Conservation (phyloP, 352 stramenopile species). For the Pythium volutum region DNA sequence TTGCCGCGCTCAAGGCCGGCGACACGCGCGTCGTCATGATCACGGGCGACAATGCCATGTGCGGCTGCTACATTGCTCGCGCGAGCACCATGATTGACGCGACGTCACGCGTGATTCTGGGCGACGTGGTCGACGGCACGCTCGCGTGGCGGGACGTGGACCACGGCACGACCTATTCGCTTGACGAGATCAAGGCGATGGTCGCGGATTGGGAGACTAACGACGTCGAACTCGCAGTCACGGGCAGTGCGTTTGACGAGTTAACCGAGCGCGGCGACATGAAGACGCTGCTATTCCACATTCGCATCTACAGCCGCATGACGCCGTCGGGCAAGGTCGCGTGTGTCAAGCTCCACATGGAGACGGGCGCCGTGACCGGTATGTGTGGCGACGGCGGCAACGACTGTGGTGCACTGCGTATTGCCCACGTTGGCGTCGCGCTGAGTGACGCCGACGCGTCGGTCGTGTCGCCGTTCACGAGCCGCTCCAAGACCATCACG, state of each 20-base stretch:
- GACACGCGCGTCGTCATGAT: constrained; percentile 85
- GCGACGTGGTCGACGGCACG: constrained; percentile 48
- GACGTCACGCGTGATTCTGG: constrained; percentile 49
- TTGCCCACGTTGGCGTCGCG: constrained; percentile 88
- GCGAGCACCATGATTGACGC: constrained; percentile 58
- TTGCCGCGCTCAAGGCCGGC: constrained; percentile 74
- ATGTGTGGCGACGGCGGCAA: constrained; percentile 90
- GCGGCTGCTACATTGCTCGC: constrained; percentile 70
- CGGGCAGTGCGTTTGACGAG: constrained; percentile 68
- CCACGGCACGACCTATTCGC: background rate
- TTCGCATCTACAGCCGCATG: constrained; percentile 83
- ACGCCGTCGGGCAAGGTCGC: constrained; percentile 67
- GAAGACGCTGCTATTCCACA: constrained; percentile 52
- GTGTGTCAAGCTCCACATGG: constrained; percentile 55
- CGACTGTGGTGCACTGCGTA: constrained; percentile 89
- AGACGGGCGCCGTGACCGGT: constrained; percentile 55
- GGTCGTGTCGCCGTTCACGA: constrained; percentile 85
- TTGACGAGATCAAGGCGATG: background rate
- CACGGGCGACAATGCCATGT: constrained; percentile 86
- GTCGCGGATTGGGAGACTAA: background rate
- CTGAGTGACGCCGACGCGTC: constrained; percentile 88
- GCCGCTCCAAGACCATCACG: constrained; percentile 64
- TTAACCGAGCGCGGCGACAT: constrained; percentile 62
- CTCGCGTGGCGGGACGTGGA: constrained; percentile 72
- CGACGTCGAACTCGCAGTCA: constrained; percentile 57